Conservation (phyloP, 2,329 filamentous ascomycete genomes). For the Leptographium radiaticola region DNA sequence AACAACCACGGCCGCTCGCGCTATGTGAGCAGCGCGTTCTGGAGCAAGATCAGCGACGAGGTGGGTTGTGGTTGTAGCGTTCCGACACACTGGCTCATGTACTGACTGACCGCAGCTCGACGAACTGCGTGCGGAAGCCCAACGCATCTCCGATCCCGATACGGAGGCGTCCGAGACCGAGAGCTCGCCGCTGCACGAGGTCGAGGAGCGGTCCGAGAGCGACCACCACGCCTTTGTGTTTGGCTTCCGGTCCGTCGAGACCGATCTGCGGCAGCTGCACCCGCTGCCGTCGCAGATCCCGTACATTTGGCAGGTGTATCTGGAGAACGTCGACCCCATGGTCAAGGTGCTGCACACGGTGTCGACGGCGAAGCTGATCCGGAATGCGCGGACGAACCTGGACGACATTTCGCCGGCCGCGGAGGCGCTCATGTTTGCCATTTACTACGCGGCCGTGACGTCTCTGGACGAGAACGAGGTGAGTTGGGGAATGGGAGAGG, state of each 20-base stretch:
- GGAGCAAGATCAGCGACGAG: conserved; percentile 65
- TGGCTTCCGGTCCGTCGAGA: conserved; percentile 57
- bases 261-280: conserved; percentile 38
- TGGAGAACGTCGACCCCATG: conserved; percentile 36
- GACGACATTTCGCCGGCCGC: conserved; percentile 41
- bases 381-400: conserved; percentile 40
- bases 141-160: conserved; percentile 33
- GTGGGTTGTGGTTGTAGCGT: conserved; percentile 22
- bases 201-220: conserved; percentile 20
- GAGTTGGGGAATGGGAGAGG: too few species aligned
- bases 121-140: conserved; percentile 35
- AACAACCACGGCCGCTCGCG: conserved; percentile 54
- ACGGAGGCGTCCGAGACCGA: conserved; percentile 49
- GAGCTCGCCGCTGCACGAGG: conserved; percentile 34
- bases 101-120: conserved; percentile 19
- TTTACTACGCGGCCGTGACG: conserved; percentile 45
- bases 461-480: conserved; percentile 50
- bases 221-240: conserved; percentile 61
- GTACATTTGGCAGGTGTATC: conserved; percentile 36
- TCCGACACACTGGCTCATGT: too few species aligned
- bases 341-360: conserved; percentile 32
- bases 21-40: conserved; percentile 67
- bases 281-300: conserved; percentile 42
- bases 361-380: conserved; percentile 24
- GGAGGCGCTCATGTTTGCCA: conserved; percentile 51